Conservation (phyloP, 306 rosid species). For the Castanea crenata region DNA sequence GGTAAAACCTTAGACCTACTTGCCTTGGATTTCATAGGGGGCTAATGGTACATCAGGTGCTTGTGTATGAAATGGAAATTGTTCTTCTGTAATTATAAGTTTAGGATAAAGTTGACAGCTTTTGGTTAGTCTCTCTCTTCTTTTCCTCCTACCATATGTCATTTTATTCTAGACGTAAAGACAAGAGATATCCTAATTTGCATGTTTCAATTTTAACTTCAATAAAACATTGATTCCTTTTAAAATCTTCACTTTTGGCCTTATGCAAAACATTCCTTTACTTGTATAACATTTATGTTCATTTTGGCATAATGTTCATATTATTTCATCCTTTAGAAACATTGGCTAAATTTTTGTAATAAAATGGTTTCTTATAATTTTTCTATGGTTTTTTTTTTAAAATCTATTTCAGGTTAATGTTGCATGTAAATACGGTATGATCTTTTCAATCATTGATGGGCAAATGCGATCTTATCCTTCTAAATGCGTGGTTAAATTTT, state of each 20-base stretch:
- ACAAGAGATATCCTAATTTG: neutral
- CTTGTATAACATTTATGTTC: neutral
- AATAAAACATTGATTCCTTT: neutral
- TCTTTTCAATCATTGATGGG: slow-evolving; percentile 65
- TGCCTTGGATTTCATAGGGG: slow-evolving; percentile 9
- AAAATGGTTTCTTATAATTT: neutral
- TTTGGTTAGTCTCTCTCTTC: neutral
- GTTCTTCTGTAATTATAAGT: neutral
- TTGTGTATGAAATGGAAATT: neutral
- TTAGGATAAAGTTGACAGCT: neutral
- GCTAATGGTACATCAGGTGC: neutral
- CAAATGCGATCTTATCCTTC: slow-evolving; percentile 84
- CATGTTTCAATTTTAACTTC: neutral
- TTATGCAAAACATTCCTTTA: neutral
- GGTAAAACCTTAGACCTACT: slow-evolving; percentile 41
- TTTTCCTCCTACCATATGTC: neutral
- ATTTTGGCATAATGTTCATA: neutral
- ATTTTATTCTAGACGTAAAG: neutral
- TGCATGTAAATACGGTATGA: slow-evolving; percentile 61
- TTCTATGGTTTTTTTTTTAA: neutral
- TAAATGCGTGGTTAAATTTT: slow-evolving; percentile 66
- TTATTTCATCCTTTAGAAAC: neutral
- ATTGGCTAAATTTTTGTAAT: neutral
- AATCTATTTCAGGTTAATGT: slow-evolving; percentile 46
- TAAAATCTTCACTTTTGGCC: neutral